Conservation (phyloP, 2,329 filamentous ascomycete genomes). For the Capronia coronata region DNA sequence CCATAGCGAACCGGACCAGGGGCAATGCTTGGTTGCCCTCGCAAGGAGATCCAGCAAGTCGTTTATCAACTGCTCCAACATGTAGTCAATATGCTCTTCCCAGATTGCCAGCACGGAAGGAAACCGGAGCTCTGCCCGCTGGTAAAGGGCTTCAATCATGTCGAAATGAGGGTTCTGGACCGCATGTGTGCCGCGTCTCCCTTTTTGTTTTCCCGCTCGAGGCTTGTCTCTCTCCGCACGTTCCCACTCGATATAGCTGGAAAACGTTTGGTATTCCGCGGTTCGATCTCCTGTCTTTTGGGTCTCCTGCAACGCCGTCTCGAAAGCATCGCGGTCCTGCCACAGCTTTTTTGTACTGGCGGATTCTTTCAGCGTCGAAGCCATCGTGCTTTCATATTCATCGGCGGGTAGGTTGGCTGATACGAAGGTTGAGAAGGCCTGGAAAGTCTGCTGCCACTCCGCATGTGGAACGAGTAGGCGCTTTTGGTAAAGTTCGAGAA, state of each 20-base stretch:
- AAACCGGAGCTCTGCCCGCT: constrained; percentile 68
- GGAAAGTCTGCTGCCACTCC: constrained; percentile 54
- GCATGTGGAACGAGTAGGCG: constrained; percentile 54
- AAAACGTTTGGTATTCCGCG: constrained; percentile 49
- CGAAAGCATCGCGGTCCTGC: constrained; percentile 48
- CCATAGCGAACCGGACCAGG: constrained; percentile 89
- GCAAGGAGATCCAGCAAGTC: constrained; percentile 65
- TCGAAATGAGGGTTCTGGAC: constrained; percentile 44
- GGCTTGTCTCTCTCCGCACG: constrained; percentile 49
- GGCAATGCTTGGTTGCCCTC: constrained; percentile 80
- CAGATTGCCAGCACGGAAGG: constrained; percentile 68
- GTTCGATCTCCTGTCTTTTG: constrained; percentile 46
- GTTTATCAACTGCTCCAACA: constrained; percentile 48
- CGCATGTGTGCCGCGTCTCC: constrained; percentile 13
- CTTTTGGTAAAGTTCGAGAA: constrained; percentile 48
- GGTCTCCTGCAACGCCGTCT: constrained; percentile 49
- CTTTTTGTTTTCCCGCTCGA: constrained; percentile 40
- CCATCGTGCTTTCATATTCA: constrained; percentile 50
- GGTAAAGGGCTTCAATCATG: constrained; percentile 60
- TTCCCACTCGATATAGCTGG: constrained; percentile 82
- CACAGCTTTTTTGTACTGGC: constrained; percentile 50
- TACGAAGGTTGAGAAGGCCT: constrained; percentile 54
- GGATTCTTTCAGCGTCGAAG: constrained; percentile 46
- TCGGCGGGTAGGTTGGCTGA: constrained; percentile 48
- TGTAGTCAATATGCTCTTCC: constrained; percentile 75